These are phyloP conservation scores for Calonectria ilicicola DNA, from an alignment of 2,329 filamentous ascomycete genomes.

Conservation along the genomic window DNA sequence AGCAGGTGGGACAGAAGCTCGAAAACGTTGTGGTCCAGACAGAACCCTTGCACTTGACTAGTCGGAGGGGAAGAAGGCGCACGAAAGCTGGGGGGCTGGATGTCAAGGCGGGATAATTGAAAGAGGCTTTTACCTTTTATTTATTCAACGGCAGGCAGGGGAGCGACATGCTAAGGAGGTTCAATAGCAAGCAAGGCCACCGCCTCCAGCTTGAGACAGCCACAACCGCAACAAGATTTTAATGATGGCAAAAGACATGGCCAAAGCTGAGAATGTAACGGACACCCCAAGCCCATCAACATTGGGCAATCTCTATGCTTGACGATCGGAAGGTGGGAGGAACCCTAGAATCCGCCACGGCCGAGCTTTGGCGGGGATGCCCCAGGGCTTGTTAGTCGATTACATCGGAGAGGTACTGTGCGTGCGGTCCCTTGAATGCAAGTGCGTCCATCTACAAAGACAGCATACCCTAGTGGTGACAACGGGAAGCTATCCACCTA, in stretches of 20 bases:
- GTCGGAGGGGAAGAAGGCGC: slow-evolving; percentile 1
- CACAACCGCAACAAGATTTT: slow-evolving; percentile 32
- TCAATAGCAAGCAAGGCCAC: slow-evolving; percentile 26
- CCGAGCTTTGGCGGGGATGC: slow-evolving; percentile 22
- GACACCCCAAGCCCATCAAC: slow-evolving; percentile 25
- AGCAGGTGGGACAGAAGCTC: slow-evolving; percentile 25
- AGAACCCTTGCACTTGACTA: slow-evolving; percentile 7
- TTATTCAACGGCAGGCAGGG: background rate
- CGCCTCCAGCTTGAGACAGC: slow-evolving; percentile 30
- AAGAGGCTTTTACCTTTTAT: slow-evolving; percentile 21
- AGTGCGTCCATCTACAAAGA: background rate
- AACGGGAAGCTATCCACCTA: background rate
- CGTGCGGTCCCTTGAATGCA: background rate
- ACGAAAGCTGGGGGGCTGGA: background rate
- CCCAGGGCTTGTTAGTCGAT: background rate
- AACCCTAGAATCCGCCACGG: slow-evolving; percentile 16
- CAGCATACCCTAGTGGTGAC: background rate
- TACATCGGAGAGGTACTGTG: background rate
- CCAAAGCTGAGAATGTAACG: slow-evolving; percentile 34
- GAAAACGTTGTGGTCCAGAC: slow-evolving; percentile 10
- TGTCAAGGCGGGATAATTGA: background rate
- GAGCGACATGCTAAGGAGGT: slow-evolving; percentile 15
- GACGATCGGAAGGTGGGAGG: slow-evolving; percentile 31
- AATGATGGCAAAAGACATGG: slow-evolving; percentile 36
- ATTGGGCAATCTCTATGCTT: slow-evolving; percentile 29